Base-by-base conservation (phyloP, 78 protist genomes). In the Ministeria vibrans region DNA sequence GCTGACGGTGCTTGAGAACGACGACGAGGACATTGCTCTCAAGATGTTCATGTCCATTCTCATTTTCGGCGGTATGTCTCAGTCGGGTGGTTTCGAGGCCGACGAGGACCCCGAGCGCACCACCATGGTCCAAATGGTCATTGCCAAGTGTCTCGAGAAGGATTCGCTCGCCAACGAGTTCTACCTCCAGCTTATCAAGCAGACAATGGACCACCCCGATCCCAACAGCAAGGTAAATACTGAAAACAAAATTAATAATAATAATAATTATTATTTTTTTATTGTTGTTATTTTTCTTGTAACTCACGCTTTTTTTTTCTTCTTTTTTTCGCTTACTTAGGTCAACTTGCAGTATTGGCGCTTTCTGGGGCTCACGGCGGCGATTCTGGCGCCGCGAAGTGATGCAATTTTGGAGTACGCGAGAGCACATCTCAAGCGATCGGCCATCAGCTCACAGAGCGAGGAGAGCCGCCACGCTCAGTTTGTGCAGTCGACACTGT, bases 111-210 rank as follows among this genome's bases (percentile, higher is more conserved):
- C 0, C 42, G 20, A 73, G 38, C 34, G 7, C 42, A 30, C 2
- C 13, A 46, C 43, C 36, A 5, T 73, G 68, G 44, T 73, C 30
- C 78, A 73, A 66, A 32, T 0, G 11, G n/a, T 73, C 42, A 46
- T 73, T 1, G 27, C 27, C 32, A 5, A 18, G 38, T 1, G 3
- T 27, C 3, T 73, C 1, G 61, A 44, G 22, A 0, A 22, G 32
- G 22, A 18, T 9, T 11, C 0, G 49, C 9, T 51, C 44, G 28
- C 68, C 46, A 18, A 51, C 66, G 78, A 73, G 45, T 0, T 51
- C 20, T 51, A 44, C 64, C 78, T 73, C 32, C 78, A 51, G 45
- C 44, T 73, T 23, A 32, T 73, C 68, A 46, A 51, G 78, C 64
- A 44, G 78, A 73, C 78, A 22, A 36, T 34, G 23, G 39, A 73